Evolutionary conservation across 2,329 filamentous ascomycete species (phyloP), one percentile per base, ranked within the genome.

Genomic region (Thielaviopsis punctulata): DNA sequence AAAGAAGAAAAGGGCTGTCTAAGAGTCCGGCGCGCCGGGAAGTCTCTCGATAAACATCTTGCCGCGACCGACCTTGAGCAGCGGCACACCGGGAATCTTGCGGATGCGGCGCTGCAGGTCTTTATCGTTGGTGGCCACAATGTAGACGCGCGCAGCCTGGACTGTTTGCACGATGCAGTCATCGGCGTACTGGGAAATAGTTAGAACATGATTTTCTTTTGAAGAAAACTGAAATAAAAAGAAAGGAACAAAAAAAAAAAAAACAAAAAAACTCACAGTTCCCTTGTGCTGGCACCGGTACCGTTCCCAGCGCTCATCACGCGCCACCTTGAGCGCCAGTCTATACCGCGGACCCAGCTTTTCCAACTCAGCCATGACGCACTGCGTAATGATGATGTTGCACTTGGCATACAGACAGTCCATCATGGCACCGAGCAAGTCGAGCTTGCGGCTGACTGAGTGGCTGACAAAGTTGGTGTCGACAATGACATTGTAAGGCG

Each of bases 21-120:
- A 63, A 58, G 59, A 67, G 48, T 88, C 82, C 30, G 86, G 85
- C 36, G 86, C 86, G 66, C 88, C 85, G 4, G 89, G 89, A 57
- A 95, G 68, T 60, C 89, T 79, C 73, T 96, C 92, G 62, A 98
- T 92, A 47, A 90, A 82, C 67, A 95, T 96, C 67, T 95, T 95
- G 45, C 86, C 87, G 61, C 86, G 77, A 5, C 84, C 85, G 24
- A 92, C 86, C 61, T 81, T 87, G 73, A 95, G 75, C 59, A 86
- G 79, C 23, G 82, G 82, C 53, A 84, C 80, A 65, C 75, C 73
- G 41, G 68, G 67, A 44, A 73, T 65, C 69, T 95, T 95, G 57
- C 89, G 75, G 60, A 95, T 75, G 53, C 89, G 73, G 62, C 87
- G 74, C 70, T 93, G 92, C 55, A 93, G 68, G 59, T 88, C 85